Conservation (phyloP, 805 yeast genomes). For the Saccharomycopsis lassenensis region DNA sequence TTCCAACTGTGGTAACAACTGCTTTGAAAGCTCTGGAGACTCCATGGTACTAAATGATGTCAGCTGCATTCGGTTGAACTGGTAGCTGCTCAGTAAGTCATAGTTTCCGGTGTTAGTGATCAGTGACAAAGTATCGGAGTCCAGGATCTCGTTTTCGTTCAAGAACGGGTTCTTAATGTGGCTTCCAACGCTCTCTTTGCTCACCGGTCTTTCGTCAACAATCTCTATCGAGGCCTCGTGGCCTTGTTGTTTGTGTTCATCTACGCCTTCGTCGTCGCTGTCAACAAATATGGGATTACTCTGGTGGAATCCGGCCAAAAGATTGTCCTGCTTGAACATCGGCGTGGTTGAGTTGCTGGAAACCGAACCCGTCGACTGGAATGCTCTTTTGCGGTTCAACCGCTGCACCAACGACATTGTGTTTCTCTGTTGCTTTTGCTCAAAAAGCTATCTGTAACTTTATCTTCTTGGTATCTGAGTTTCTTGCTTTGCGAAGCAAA, state of each 20-base stretch:
- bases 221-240: background rate
- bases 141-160: constrained; percentile 1
- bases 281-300: background rate
- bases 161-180: constrained; percentile 9
- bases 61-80: background rate
- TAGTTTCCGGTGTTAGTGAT: too few relatives aligned
- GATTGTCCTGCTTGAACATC: constrained; percentile 1
- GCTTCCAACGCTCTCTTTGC: background rate
- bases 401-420: constrained; percentile 24
- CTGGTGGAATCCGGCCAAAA: background rate
- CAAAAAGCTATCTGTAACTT: too few relatives aligned
- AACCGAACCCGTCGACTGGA: constrained; percentile 14
- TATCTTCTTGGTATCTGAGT: too few relatives aligned
- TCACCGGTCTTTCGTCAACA: background rate
- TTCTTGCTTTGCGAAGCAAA: too few relatives aligned
- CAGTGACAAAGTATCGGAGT: background rate
- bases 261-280: constrained; percentile 4
- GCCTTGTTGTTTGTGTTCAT: constrained; percentile 3
- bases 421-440: too few relatives aligned
- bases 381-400: constrained; percentile 26
- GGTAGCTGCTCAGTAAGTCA: background rate
- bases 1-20: constrained; percentile 5
- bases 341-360: constrained; percentile 18
- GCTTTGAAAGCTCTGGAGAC: constrained; percentile 1
- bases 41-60: background rate